Base-by-base conservation (phyloP, 2,329 filamentous ascomycete genomes). In the Calonectria leucothoes region DNA sequence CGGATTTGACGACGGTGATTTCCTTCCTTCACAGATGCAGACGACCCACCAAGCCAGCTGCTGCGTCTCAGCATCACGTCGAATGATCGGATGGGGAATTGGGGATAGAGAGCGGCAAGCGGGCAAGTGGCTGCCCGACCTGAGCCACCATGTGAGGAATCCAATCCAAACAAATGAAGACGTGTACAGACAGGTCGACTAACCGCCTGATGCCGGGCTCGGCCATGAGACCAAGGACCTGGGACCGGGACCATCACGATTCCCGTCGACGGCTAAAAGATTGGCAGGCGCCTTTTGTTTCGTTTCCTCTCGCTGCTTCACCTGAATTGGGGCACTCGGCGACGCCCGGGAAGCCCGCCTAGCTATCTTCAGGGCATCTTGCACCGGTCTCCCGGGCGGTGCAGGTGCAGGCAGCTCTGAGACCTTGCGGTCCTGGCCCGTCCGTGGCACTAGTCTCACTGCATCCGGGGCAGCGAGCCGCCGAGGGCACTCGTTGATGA, bases 361-460 rank as follows among this genome's bases (percentile, higher is more conserved):
- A 20, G 45, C 42, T 49, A 57, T 69, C 29, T 69, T 59, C 55
- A 59, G 31, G 37, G 55, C 55, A 33, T 59, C 31, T 59, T n/a
- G 55, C 55, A 59, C 55, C 55, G 35, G 55, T 59, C 55, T 59
- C 55, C 31, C 55, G 55, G 55, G 55, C 55, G 33, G 55, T 37
- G 55, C 55, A 59, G 33, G 55, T 59, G 55, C n/a, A 59, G 55
- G 33, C 55, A 59, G 55, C 31, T 59, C 55, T 59, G 33, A 59
- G 55, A 59, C 55, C 55, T 59, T 35, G 55, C 33, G 55, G 55
- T 59, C 55, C 55, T 59, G 57, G 48, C 59, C 49, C 61, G 49
- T 67, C 70, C 51, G 59, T 70, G 61, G 63, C 67, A 45, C 71
- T 73, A 73, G 71, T 71, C 63, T 67, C 48, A 64, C 63, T 73